These are phyloP conservation scores for Xylaria sp. DNA, from an alignment of 2,329 filamentous ascomycete species.

Conservation along the genomic window DNA sequence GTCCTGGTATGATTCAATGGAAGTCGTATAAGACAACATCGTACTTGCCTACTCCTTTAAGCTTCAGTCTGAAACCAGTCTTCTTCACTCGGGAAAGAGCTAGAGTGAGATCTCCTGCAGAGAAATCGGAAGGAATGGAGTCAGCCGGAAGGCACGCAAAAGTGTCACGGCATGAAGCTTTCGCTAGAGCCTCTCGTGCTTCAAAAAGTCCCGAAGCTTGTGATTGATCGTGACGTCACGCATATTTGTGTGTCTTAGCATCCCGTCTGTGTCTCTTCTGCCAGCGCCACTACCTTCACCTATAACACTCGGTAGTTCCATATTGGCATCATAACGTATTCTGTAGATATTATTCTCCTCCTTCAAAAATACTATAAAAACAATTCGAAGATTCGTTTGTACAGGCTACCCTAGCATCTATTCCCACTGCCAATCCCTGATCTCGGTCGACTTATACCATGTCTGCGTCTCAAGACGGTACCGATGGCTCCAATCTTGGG, in stretches of 20 bases:
- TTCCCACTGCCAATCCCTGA: background rate
- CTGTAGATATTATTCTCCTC: background rate
- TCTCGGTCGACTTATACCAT: conserved; percentile 12
- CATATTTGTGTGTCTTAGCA: background rate
- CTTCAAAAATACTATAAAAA: too few species aligned
- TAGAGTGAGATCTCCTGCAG: background rate
- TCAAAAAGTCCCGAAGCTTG: background rate
- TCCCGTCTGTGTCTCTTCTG: background rate
- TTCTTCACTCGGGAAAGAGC: too few species aligned
- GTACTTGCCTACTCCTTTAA: too few species aligned
- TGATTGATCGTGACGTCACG: background rate
- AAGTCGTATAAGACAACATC: too few species aligned
- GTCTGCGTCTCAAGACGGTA: conserved; percentile 19
- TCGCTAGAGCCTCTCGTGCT: background rate
- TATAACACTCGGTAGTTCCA: background rate
- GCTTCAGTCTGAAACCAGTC: too few species aligned
- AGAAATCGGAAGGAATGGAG: background rate
- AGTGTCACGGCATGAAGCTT: background rate
- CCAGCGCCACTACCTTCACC: background rate
- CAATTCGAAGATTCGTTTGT: too few species aligned
- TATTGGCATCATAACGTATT: background rate
- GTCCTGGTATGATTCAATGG: too few species aligned
- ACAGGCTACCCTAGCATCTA: background rate
- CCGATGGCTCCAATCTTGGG: conserved; percentile 32
- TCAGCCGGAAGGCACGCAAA: background rate